Percentiles rank a stretch among this genome's conserved stretches.
Evolutionary conservation across 2,329 filamentous ascomycete species (phyloP).

Genomic region (Exophiala dermatitidis): DNA sequence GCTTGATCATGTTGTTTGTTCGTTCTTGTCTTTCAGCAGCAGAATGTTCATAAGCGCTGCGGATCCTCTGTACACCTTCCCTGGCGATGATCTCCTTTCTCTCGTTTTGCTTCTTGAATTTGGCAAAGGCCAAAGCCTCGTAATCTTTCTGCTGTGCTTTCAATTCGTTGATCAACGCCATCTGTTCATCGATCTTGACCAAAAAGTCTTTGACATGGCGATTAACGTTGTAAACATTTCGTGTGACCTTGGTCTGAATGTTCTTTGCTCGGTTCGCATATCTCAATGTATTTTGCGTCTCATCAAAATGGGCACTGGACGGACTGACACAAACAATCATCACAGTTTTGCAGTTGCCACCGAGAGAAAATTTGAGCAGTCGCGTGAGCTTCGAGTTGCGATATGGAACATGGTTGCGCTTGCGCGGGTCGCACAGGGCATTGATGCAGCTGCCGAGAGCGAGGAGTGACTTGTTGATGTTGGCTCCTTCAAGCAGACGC

Average conservation of each 20-base stretch:
- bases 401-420: constrained; percentile 91
- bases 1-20: constrained; percentile 68
- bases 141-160: constrained; percentile 87
- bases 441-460: constrained; percentile 97
- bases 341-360: constrained; percentile 96
- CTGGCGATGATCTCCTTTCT: constrained; percentile 69
- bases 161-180: constrained; percentile 91
- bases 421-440: constrained; percentile 85
- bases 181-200: constrained; percentile 98
- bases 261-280: constrained; percentile 99
- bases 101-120: constrained; percentile 84
- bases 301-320: constrained; percentile 92
- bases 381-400: constrained; percentile 95
- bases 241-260: constrained; percentile 98
- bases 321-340: constrained; percentile 99
- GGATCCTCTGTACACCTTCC: constrained; percentile 73
- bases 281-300: constrained; percentile 94
- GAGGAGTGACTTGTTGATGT: constrained; percentile 97
- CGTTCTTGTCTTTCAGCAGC: constrained; percentile 70
- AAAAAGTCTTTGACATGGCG: constrained; percentile 98
- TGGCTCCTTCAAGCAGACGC: constrained; percentile 83
- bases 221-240: constrained; percentile 98
- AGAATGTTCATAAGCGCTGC: constrained; percentile 76
- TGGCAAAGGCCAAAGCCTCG: constrained; percentile 71
- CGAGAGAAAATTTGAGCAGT: constrained; percentile 90